Base-by-base conservation (phyloP, 2,329 filamentous ascomycete species). In the Emmonsiellopsis sp. region DNA sequence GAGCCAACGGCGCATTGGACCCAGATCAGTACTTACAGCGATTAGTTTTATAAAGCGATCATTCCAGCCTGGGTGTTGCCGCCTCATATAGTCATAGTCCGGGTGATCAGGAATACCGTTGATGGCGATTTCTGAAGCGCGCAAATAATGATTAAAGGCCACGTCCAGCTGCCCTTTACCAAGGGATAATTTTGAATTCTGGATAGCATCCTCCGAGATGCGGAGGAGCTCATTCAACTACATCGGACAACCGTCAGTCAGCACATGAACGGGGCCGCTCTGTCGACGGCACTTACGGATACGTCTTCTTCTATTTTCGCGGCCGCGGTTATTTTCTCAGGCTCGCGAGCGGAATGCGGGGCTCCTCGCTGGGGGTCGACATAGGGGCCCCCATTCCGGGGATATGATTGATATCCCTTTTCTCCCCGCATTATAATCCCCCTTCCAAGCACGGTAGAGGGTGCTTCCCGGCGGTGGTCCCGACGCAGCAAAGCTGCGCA, bases 71-170 rank as follows among this genome's bases (percentile, higher is more conserved):
- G 69, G 70, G 51, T 73, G 73, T 57, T 83, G 80, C 39, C 70
- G 71, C 60, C 82, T 80, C 54, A 90, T 73, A 50, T 79, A 76
- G 32, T 82, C 79, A 67, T 83, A 94, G 57, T 92, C 87, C 53
- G 80, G 82, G 66, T 95, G 89, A 37, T 77, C 77, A 2, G 88
- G 87, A 31, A 97, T 84, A 42, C 84, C 74, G 53, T 92, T 84
- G 49, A 90, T 78, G 11, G 87, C 80, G 53, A 96, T 86, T 54
- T 90, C 84, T 55, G 81, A 90, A 9, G 91, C 88, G 57, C 85
- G 82, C 54, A 97, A 79, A 64, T 92, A 97, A 56, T 95, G 87
- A 58, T 86, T 81, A 53, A 95, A 85, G 2, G 91, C 91, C 39
- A 83, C 69, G 64, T 93, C 89, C 4, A 84, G 81, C 37, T 70